phyloP scores from a whole-genome alignment of 2,329 filamentous ascomycete genomes.

The Apiospora marii region DNA sequence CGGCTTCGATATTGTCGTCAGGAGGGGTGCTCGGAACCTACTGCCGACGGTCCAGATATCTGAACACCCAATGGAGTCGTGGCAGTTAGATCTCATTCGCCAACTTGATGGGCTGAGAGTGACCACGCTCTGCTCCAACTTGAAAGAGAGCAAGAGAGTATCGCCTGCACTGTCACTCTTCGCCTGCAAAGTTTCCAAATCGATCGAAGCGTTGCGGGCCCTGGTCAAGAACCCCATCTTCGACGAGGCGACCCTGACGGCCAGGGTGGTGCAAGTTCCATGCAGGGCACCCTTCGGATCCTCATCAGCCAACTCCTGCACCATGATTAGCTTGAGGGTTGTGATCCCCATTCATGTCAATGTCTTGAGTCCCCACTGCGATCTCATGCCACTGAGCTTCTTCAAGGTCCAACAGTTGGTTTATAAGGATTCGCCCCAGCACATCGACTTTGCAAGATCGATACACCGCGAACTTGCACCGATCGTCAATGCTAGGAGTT shows the following conservation, averaged over 20 bases:
- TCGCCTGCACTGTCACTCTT: constrained; percentile 54
- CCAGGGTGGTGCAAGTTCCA: constrained; percentile 49
- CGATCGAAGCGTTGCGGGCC: constrained; percentile 47
- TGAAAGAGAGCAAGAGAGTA: constrained; percentile 48
- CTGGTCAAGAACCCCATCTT: constrained; percentile 51
- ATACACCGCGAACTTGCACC: constrained; percentile 68
- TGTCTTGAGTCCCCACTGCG: constrained; percentile 58
- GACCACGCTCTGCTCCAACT: constrained; percentile 46
- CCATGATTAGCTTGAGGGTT: constrained; percentile 64
- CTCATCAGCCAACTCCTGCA: constrained; percentile 36
- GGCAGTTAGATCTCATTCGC: constrained; percentile 62
- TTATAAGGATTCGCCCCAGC: constrained; percentile 60
- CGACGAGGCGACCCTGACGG: constrained; percentile 49
- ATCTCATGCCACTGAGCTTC: constrained; percentile 68
- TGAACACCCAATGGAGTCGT: constrained; percentile 58
- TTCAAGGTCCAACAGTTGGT: constrained; percentile 73
- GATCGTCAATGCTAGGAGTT: constrained; percentile 46
- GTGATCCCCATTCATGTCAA: constrained; percentile 68
- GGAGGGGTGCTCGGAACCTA: constrained; percentile 62
- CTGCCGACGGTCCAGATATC: constrained; percentile 67
- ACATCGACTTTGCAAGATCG: constrained; percentile 65
- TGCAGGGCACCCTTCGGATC: constrained; percentile 38
- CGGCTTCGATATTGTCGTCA: constrained; percentile 71
- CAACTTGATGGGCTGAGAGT: constrained; percentile 57
- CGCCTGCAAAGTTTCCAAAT: constrained; percentile 49